These are phyloP conservation scores for Dothideomycetes sp. DNA, from an alignment of 2,329 filamentous ascomycete species.

Conservation along the genomic window DNA sequence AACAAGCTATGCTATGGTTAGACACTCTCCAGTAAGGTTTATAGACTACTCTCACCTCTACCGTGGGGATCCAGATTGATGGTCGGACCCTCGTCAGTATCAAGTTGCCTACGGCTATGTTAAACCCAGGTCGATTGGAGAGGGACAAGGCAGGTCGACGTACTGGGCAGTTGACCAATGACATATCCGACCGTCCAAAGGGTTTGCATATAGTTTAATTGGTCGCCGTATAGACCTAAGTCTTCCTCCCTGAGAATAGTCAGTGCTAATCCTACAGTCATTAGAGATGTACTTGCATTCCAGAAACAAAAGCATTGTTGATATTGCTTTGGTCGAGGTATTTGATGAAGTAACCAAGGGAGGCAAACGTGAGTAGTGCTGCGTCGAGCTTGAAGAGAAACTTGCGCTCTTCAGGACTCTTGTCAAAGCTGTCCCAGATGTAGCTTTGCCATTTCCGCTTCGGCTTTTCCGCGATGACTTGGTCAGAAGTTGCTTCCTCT, in stretches of 20 bases:
- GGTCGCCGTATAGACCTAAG: constrained; percentile 39
- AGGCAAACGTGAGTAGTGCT: constrained; percentile 37
- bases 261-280: no score
- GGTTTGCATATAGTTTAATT: constrained; percentile 46
- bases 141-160: no score
- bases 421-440: constrained; percentile 43
- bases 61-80: constrained; percentile 36
- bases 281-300: constrained; percentile 22
- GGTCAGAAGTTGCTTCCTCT: constrained; percentile 1
- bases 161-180: constrained; percentile 40
- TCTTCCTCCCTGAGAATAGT: constrained; percentile 45
- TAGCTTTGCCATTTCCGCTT: constrained; percentile 36
- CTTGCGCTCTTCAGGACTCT: constrained; percentile 36
- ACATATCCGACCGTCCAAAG: constrained; percentile 52
- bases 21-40: not conserved
- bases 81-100: constrained; percentile 38
- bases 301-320: constrained; percentile 20
- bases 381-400: constrained; percentile 40
- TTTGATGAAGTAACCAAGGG: constrained; percentile 39
- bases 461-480: constrained; percentile 11
- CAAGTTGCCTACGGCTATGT: no score
- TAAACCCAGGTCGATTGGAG: no score
- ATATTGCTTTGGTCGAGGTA: constrained; percentile 36
- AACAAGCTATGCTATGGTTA: no score
- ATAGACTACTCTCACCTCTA: no score